Evolutionary conservation across 202 grass and related monocot species (phyloP), one percentile per base, ranked within the genome.

Genomic region (Setaria viridis): DNA sequence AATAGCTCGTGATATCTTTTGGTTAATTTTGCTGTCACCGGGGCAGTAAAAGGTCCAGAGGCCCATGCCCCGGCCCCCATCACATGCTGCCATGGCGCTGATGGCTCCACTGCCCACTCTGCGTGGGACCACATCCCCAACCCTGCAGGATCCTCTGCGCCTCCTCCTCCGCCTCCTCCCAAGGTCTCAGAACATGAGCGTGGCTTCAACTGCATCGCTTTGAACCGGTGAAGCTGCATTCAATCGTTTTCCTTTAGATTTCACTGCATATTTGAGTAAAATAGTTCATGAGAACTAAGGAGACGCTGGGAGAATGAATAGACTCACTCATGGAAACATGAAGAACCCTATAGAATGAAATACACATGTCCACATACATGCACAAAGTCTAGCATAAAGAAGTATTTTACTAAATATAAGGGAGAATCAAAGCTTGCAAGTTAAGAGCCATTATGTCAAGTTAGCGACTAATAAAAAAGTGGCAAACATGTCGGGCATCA

Each of bases 11-110:
- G 71, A 71, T 63, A 74, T 90, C 67, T 87, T 89, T 87, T 62
- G 67, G 42, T 67, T 47, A 63, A 79, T 57, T 48, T 84, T 66
- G 67, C 35, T 76, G 76, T 76, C 42, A 54, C 41, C 1, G 53
- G 37, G 21, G 70, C 80, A 71, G 85, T 87, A 84, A 80, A 91
- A 91, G 85, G 81, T 84, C 8, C 70, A 70, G 76, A 87, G 76
- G 80, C 85, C 78, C 79, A 77, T 76, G 71, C 71, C 53, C 51
- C 84, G 69, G 71, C 71, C 53, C 51, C 84, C 76, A 64, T 84
- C 80, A 83, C 80, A 73, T 80, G 88, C 77, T 71, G 80, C 43
- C 80, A 74, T 63, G 80, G 72, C 63, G 63, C 72, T 51, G 25
- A 51, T 73, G 70, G 62, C 41, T 60, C 79, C 78, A 75, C 70